phyloP scores from a whole-genome alignment of 2,329 filamentous ascomycete genomes.

The Trichoderma sp. region DNA sequence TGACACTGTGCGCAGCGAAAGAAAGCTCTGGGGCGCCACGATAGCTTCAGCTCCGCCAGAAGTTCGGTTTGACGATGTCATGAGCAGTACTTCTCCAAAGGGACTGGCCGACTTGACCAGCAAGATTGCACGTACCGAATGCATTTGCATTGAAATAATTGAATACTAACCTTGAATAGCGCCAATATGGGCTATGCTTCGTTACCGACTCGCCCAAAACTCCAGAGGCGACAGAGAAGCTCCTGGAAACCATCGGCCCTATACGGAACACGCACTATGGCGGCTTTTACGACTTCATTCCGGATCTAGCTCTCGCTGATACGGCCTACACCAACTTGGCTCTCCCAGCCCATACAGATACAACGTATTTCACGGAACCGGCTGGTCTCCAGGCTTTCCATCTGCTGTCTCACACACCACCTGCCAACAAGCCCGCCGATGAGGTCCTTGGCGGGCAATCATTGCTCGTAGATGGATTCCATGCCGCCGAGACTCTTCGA shows the following conservation, averaged over 20 bases:
- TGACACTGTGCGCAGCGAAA: conserved; percentile 7
- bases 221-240: conserved; percentile 71
- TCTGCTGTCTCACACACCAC: conserved; percentile 71
- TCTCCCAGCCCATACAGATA: conserved; percentile 88
- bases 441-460: conserved; percentile 69
- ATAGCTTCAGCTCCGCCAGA: conserved; percentile 56
- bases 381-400: conserved; percentile 92
- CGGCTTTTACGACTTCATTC: conserved; percentile 78
- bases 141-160: neutral
- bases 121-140: conserved; percentile 58
- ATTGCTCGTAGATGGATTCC: conserved; percentile 84
- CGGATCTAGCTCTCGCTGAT: conserved; percentile 84
- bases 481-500: conserved; percentile 65
- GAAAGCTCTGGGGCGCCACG: conserved; percentile 35
- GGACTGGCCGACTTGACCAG: conserved; percentile 66
- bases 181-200: conserved; percentile 74
- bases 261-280: conserved; percentile 93
- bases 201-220: conserved; percentile 68
- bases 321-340: conserved; percentile 88
- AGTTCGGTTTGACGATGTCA: conserved; percentile 64
- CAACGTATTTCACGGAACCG: conserved; percentile 92
- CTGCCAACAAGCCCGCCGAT: conserved; percentile 40
- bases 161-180: conserved; percentile 49
- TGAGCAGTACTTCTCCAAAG: conserved; percentile 51
- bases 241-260: conserved; percentile 81